These are phyloP conservation scores for Ceratocystiopsis sp. DNA, from an alignment of 2,329 filamentous ascomycete genomes.

Conservation along the genomic window DNA sequence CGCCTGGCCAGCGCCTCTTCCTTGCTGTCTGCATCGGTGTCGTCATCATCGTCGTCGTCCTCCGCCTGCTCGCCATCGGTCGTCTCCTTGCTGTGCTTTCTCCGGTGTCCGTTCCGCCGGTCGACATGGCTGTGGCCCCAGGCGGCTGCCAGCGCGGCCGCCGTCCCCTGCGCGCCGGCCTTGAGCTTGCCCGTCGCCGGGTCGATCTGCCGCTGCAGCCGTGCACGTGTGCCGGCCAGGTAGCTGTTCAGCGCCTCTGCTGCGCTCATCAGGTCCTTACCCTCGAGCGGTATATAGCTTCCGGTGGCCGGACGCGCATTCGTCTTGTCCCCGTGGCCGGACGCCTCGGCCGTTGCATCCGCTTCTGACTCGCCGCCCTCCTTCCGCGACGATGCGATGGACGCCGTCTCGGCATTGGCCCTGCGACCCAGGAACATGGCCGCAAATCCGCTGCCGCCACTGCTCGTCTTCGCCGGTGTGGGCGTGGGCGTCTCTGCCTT, in stretches of 20 bases:
- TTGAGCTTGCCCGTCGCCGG: constrained; percentile 46
- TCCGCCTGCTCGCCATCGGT: background rate
- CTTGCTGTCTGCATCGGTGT: constrained; percentile 22
- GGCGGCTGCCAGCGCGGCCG: too few species aligned
- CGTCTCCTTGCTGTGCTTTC: background rate
- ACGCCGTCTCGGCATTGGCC: constrained; percentile 34
- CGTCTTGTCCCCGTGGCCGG: background rate
- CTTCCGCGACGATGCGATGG: constrained; percentile 41
- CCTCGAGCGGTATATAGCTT: constrained; percentile 33
- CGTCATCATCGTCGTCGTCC: background rate
- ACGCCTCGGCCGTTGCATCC: constrained; percentile 20
- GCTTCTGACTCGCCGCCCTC: constrained; percentile 31
- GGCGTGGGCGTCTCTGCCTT: constrained; percentile 4
- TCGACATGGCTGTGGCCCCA: too few species aligned
- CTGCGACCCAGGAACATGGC: constrained; percentile 36
- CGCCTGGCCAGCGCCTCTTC: constrained; percentile 51
- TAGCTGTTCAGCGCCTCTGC: constrained; percentile 75
- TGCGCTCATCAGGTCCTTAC: constrained; percentile 68
- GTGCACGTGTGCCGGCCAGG: constrained; percentile 64
- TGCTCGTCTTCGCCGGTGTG: constrained; percentile 13
- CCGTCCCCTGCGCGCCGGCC: constrained; percentile 1
- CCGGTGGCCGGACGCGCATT: too few species aligned
- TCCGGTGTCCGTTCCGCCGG: too few species aligned
- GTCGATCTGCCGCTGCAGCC: constrained; percentile 44
- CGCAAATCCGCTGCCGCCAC: constrained; percentile 27